Evolutionary conservation across 768 basidiomycete genomes (phyloP).

Genomic region (Leccinum subgranulosum): DNA sequence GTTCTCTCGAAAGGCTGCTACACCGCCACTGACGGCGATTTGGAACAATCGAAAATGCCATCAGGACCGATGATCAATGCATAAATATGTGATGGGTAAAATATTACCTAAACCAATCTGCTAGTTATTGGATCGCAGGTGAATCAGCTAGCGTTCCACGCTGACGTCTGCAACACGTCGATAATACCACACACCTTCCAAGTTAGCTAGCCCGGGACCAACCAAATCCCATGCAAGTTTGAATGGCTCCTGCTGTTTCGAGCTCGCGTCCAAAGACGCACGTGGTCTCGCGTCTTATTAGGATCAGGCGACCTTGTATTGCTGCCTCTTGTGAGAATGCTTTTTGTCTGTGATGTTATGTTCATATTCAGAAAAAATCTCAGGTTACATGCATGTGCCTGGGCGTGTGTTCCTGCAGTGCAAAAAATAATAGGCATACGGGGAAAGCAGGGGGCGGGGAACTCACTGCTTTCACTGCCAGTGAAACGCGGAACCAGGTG

Average conservation of each 20-base stretch:
- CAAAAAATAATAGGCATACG: background rate
- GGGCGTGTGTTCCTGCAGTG: background rate
- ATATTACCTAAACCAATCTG: background rate
- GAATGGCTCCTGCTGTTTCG: background rate
- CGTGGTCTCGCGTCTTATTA: background rate
- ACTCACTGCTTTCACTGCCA: background rate
- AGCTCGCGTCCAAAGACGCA: background rate
- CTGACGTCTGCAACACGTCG: background rate
- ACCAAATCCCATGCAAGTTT: background rate
- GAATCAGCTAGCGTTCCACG: background rate
- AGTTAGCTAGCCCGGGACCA: background rate
- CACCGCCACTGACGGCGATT: constrained; percentile 9
- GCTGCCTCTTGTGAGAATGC: constrained; percentile 7
- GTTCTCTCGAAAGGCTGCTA: background rate
- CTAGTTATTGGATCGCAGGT: background rate
- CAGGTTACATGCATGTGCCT: constrained; percentile 2
- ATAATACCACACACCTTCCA: background rate
- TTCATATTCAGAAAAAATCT: constrained; percentile 1
- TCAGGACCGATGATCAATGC: constrained; percentile 9
- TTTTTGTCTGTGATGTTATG: background rate
- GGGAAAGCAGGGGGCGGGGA: background rate
- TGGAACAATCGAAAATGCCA: constrained; percentile 2
- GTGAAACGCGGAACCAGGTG: background rate
- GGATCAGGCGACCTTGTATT: constrained; percentile 2
- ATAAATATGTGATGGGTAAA: background rate